Evolutionary conservation across 1,284 basidiomycete genomes (phyloP).

Genomic region (Clitocybe nebularis): DNA sequence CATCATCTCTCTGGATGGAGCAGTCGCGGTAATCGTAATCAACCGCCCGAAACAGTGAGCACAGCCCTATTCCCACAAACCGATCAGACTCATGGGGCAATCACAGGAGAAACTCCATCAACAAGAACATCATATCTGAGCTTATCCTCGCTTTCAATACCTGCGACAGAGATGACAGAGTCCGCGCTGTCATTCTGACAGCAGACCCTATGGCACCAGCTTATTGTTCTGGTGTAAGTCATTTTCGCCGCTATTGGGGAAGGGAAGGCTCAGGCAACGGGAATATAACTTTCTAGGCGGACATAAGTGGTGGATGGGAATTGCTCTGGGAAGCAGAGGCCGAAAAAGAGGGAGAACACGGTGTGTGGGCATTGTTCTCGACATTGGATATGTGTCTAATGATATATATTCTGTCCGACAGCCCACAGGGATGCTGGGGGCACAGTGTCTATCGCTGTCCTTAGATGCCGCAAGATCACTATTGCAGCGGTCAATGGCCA

Average conservation of each 20-base stretch:
- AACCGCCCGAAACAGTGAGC: constrained; percentile 44
- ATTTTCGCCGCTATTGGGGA: too few species aligned
- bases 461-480: constrained; percentile 53
- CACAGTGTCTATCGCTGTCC: constrained; percentile 40
- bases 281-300: constrained; percentile 44
- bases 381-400: not conserved
- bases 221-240: constrained; percentile 50
- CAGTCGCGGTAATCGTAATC: constrained; percentile 38
- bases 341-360: constrained; percentile 41
- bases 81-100: not conserved
- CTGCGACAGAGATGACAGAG: constrained; percentile 48
- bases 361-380: constrained; percentile 21
- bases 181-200: constrained; percentile 47
- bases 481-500: constrained; percentile 56
- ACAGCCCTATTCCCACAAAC: not conserved
- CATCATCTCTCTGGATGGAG: constrained; percentile 35
- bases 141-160: constrained; percentile 40
- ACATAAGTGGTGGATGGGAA: constrained; percentile 42
- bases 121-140: constrained; percentile 29
- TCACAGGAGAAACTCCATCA: constrained; percentile 45
- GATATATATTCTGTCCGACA: constrained; percentile 18
- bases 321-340: constrained; percentile 32
- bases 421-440: constrained; percentile 51
- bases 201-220: constrained; percentile 48
- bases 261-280: too few species aligned